These are phyloP conservation scores for Amanita jacksonii DNA, from an alignment of 768 basidiomycete species.

Conservation along the genomic window DNA sequence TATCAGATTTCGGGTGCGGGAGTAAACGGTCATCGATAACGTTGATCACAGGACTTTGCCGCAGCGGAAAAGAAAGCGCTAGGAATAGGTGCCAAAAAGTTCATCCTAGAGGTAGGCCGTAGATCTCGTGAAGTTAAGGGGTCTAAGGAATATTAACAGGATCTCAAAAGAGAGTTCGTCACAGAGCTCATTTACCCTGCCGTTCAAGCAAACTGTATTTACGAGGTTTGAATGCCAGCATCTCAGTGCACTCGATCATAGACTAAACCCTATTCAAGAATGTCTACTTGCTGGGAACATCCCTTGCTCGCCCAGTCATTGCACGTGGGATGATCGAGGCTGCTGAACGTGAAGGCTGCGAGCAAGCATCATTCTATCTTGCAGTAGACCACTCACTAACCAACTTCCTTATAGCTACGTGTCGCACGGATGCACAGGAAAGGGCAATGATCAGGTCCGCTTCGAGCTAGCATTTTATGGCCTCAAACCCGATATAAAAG, in stretches of 20 bases:
- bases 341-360: slow-evolving; percentile 88
- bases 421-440: slow-evolving; percentile 97
- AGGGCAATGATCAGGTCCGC: slow-evolving; percentile 99
- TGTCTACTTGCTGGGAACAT: slow-evolving; percentile 96
- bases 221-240: slow-evolving; percentile 56
- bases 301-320: slow-evolving; percentile 96
- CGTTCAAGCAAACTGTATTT: slow-evolving; percentile 97
- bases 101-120: slow-evolving; percentile 70
- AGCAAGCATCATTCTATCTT: slow-evolving; percentile 44
- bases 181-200: slow-evolving; percentile 97
- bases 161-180: slow-evolving; percentile 90
- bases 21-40: slow-evolving; percentile 8
- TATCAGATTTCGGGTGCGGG: neutral
- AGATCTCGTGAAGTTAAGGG: too few species aligned
- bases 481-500: slow-evolving; percentile 96
- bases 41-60: slow-evolving; percentile 65
- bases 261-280: slow-evolving; percentile 37
- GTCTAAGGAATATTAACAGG: slow-evolving; percentile 45
- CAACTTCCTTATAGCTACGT: slow-evolving; percentile 54
- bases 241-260: neutral
- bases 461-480: slow-evolving; percentile 99
- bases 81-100: slow-evolving; percentile 89
- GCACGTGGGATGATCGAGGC: slow-evolving; percentile 97
- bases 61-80: slow-evolving; percentile 88
- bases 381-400: neutral